Evolutionary conservation across 176 grass and related monocot genomes (phyloP).

Genomic region (Hordeum marinum): DNA sequence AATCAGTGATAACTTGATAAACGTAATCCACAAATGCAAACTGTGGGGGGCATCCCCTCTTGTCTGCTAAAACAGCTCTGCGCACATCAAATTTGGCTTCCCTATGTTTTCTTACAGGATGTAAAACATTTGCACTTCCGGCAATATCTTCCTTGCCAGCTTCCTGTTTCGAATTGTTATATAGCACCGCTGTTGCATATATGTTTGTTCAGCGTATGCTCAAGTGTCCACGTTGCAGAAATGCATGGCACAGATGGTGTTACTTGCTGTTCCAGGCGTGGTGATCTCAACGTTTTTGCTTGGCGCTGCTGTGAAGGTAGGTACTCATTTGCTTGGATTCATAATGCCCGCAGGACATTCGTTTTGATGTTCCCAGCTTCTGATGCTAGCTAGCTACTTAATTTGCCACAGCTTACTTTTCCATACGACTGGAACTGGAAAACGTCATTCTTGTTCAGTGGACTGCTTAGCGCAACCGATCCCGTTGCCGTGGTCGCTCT

Average conservation of each 20-base stretch:
- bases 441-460: constrained; percentile 80
- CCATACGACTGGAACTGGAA: constrained; percentile 97
- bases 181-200: not conserved
- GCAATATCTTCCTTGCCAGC: not conserved
- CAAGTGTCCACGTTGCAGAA: constrained; percentile 38
- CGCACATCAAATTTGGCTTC: not conserved
- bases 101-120: not conserved
- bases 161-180: not conserved
- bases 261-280: constrained; percentile 90
- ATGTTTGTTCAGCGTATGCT: not conserved
- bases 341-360: no score
- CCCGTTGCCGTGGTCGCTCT: constrained; percentile 88
- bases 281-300: constrained; percentile 76
- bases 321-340: no score
- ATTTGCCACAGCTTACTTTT: constrained; percentile 57
- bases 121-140: not conserved
- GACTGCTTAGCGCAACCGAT: constrained; percentile 91
- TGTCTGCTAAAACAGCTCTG: not conserved
- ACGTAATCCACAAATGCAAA: not conserved
- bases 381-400: constrained; percentile 9
- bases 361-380: not conserved
- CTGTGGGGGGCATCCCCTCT: no score
- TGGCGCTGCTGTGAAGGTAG: constrained; percentile 58
- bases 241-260: constrained; percentile 88
- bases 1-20: no score